Evolutionary conservation across 225 moss, liverwort and hornwort species (phyloP).

Genomic region (Asterella californica): DNA sequence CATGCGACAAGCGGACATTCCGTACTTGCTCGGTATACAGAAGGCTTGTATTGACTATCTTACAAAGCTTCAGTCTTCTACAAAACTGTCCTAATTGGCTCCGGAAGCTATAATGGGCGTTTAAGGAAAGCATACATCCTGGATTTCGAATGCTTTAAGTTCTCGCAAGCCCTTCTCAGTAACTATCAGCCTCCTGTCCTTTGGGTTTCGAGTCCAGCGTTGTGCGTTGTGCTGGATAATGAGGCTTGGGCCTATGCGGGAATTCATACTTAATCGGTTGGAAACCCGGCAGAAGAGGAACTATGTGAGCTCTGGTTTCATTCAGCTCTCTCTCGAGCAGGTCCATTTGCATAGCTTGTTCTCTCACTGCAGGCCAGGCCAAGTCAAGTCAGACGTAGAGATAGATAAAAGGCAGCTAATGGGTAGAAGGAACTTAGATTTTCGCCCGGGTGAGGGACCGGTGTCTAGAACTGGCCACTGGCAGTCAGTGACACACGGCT

Average conservation of each 20-base stretch:
- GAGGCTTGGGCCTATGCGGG: constrained; percentile 34
- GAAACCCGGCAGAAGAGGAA: constrained; percentile 38
- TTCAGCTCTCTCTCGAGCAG: constrained; percentile 33
- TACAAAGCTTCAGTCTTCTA: constrained; percentile 2
- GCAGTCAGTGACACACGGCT: not conserved
- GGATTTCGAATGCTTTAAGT: not conserved
- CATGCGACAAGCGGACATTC: not conserved
- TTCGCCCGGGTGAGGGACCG: not conserved
- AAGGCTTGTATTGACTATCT: not conserved
- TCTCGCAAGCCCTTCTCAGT: not conserved
- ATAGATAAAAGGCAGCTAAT: not conserved
- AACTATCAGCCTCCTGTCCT: not conserved
- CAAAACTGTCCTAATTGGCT: not conserved
- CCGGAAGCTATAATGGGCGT: not conserved
- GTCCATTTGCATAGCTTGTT: constrained; percentile 31
- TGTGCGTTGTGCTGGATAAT: constrained; percentile 20
- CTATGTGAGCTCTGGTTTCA: constrained; percentile 27
- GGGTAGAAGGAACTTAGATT: not conserved
- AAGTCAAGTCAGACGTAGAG: too few relatives aligned
- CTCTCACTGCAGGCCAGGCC: constrained; percentile 27
- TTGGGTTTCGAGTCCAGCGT: constrained; percentile 2
- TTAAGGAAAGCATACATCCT: not conserved
- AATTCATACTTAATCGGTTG: constrained; percentile 27
- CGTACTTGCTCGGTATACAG: not conserved
- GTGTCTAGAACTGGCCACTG: not conserved